Evolutionary conservation across 805 yeast species (phyloP).

Genomic region (Monosporozyma solicola): DNA sequence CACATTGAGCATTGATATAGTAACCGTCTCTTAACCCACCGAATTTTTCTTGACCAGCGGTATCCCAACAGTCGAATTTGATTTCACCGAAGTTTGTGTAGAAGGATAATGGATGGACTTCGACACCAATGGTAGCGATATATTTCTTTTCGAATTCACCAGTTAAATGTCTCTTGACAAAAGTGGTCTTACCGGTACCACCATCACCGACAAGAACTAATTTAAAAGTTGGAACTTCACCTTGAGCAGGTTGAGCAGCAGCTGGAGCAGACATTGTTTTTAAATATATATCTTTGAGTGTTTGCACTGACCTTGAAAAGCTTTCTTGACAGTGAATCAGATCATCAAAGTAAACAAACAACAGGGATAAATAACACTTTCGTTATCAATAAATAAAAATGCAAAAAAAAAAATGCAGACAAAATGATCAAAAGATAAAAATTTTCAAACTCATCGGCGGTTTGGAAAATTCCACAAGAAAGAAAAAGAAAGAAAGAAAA

Average conservation of each 20-base stretch:
- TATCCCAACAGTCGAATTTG: constrained; percentile 99
- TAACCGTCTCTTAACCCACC: constrained; percentile 99
- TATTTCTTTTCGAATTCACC: constrained; percentile 99
- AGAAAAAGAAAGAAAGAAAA: neutral
- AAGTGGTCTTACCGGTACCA: constrained; percentile 99
- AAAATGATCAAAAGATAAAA: neutral
- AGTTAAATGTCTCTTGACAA: constrained; percentile 98
- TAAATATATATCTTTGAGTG: neutral
- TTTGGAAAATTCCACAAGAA: neutral
- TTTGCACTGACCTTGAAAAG: neutral
- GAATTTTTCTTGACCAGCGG: constrained; percentile 99
- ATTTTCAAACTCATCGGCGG: neutral
- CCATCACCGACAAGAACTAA: constrained; percentile 99
- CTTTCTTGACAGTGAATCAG: neutral
- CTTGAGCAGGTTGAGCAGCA: constrained; percentile 5
- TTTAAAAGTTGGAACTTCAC: constrained; percentile 91
- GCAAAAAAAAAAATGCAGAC: too few species aligned
- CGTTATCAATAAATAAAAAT: neutral
- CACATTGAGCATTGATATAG: constrained; percentile 99
- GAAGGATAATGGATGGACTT: constrained; percentile 97
- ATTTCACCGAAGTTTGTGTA: constrained; percentile 98
- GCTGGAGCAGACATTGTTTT: constrained; percentile 10
- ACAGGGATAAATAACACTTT: neutral
- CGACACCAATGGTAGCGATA: constrained; percentile 98
- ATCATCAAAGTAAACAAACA: neutral